Evolutionary conservation across 1,284 basidiomycete species (phyloP), one percentile per base, ranked within the genome.

Genomic region (Cryptococcus sp.): DNA sequence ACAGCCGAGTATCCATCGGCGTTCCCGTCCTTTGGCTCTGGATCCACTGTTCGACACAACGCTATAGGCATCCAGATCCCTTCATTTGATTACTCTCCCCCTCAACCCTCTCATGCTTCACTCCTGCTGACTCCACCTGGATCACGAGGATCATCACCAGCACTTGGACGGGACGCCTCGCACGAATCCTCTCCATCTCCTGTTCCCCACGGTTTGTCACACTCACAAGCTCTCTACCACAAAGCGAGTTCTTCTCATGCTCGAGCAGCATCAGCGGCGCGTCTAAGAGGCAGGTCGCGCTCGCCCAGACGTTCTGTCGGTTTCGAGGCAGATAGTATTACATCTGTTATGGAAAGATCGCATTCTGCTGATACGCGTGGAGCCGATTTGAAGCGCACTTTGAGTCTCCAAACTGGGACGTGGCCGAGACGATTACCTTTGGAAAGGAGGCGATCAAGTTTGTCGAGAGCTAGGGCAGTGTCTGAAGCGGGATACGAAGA

Each of bases 71-170:
- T 47, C 7, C 14, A 46, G 33, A 33, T 38, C 38, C 47, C 15
- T 43, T 30, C 36, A 23, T 63, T 51, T 37, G 51, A 55, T 23
- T 61, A 63, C 30, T 67, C 64, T 4, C 63, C 70, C 8, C 69
- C 70, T 4, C 70, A 71, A 49, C 66, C 66, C 15, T 59, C 64
- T 2, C 56, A 61, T 13, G 56, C 71, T 5, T 50, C 60, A 37
- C 50, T 64, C 45, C 63, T 74, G 11, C 64, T 72, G 46, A 74
- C 72, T 23, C 72, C 72, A 2, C 72, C 70, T 0, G 64, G 63
- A 10, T 71, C 70, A 14, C 58, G 72, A 13, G 61, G 53, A 31
- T 46, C 60, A 0, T 72, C 70, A 2, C 71, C 69, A 32, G 11
- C 10, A 14, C 8, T 46, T 23, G 23, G 44, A 11, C 10, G 23